Percentiles rank a stretch among this genome's conserved stretches.
Evolutionary conservation across 2,329 filamentous ascomycete genomes (phyloP).

Genomic region (Pseudocercospora fijiensis): DNA sequence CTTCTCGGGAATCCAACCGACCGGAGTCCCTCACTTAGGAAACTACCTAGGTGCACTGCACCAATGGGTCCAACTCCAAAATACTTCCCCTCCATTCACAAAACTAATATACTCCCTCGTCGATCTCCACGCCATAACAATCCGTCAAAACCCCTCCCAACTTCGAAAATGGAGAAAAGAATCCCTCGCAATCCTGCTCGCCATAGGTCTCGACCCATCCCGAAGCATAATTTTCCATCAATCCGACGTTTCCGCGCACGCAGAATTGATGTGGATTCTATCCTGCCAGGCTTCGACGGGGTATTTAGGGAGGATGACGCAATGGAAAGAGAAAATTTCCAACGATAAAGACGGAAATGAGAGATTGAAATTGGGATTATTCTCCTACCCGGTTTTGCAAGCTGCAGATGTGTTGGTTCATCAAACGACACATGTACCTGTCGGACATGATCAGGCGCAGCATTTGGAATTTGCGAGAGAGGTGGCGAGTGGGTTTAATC

Average conservation of each 20-base stretch:
- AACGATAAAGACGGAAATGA: constrained; percentile 44
- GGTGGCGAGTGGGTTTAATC: constrained; percentile 83
- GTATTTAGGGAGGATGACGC: constrained; percentile 96
- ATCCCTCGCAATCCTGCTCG: constrained; percentile 75
- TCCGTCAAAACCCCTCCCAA: constrained; percentile 63
- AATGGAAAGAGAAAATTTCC: constrained; percentile 75
- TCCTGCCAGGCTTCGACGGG: constrained; percentile 89
- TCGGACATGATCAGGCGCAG: constrained; percentile 92
- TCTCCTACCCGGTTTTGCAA: constrained; percentile 93
- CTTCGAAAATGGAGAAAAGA: constrained; percentile 68
- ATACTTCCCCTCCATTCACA: constrained; percentile 56
- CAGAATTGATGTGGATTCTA: constrained; percentile 95
- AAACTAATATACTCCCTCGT: constrained; percentile 82
- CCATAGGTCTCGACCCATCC: constrained; percentile 78
- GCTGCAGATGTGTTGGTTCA: constrained; percentile 92
- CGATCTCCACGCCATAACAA: constrained; percentile 89
- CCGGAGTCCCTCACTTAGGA: constrained; percentile 86
- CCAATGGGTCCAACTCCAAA: constrained; percentile 81
- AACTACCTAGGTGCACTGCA: constrained; percentile 91
- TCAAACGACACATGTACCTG: constrained; percentile 86
- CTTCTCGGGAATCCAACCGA: constrained; percentile 97
- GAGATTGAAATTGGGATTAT: constrained; percentile 78
- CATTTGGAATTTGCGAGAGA: constrained; percentile 92
- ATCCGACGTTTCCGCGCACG: constrained; percentile 63
- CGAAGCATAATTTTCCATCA: constrained; percentile 80